phyloP scores from a whole-genome alignment of 148 eudicot genomes.

The Rhododendron ferrugineum region DNA sequence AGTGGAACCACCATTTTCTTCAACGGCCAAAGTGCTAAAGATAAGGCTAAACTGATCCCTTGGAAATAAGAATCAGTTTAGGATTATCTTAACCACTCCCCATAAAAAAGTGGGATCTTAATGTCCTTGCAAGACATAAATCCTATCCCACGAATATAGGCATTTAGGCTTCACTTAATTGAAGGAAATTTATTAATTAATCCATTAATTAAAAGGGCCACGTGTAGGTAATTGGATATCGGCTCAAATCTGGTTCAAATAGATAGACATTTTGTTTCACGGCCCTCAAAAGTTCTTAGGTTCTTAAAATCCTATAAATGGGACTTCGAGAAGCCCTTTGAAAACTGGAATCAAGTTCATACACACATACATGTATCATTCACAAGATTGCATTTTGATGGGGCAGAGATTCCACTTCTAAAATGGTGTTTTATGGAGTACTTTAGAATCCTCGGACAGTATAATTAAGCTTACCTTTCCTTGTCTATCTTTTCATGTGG shows the following conservation, averaged over 20 bases:
- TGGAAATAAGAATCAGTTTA: no score
- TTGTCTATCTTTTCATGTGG: slow-evolving; percentile 4
- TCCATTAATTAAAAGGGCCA: neutral
- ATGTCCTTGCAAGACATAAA: no score
- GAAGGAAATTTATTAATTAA: no score
- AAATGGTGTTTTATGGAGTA: neutral
- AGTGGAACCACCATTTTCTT: no score
- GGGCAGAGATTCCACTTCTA: neutral
- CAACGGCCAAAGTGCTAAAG: no score
- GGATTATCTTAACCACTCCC: no score
- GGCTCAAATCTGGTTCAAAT: no score
- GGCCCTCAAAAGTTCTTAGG: neutral
- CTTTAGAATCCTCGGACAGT: neutral
- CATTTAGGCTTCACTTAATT: neutral
- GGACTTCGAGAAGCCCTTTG: neutral
- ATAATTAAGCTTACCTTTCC: neutral
- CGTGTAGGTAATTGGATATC: neutral
- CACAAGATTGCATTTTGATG: neutral
- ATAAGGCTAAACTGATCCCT: no score
- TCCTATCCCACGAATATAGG: neutral
- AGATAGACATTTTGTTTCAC: neutral
- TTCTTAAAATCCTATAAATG: neutral
- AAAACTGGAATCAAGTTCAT: neutral
- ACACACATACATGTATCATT: neutral
- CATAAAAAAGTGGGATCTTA: no score